Base-by-base conservation (phyloP, 345 rosid species). In the Brassica rapa region DNA sequence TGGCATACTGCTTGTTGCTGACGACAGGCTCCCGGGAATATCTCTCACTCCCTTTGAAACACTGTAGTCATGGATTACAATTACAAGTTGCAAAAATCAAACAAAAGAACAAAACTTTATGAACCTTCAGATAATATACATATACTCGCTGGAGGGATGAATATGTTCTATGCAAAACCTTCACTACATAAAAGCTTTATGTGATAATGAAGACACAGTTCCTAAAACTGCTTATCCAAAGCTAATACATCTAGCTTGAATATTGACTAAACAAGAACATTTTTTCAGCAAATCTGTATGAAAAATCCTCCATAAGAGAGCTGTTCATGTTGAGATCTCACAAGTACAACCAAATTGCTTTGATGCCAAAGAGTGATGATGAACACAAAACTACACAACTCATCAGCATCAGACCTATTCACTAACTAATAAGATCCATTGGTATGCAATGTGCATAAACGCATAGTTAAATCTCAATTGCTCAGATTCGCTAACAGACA, bases 21-120 rank as follows among this genome's bases (percentile, higher is more conserved):
- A 91, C 77, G 90, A 93, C 29, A 93, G 66, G 81, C 69, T 93
- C 75, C 75, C 75, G 9, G 75, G 66, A 39, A 59, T 60, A 77
- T 91, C 94, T 82, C 93, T 90, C 46, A 95, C 94, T 32, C 98
- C 99, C 80, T 95, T 89, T 15, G 97, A 89, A 75, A 91, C 96
- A 61, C 98, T 91, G 88, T 41, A 60, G 6, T 1, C 69, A 62
- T 51, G 4, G 30, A 27, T 3, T 27, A 27, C 1, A 41, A n/a
- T 71, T 71, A 25, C 77, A 70, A 7, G 61, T 62, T 14, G 61
- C 60, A 60, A 37, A 46, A 14, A 76, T 27, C 21, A 76, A n/a
- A 30, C 66, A 39, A 62, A 60, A 24, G 51, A 43, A 24, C 2
- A 63, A 43, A 62, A 66, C 15, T 19, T 24, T 51, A 15, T 16